Conservation (phyloP, 148 eudicot genomes). For the Chenopodium berlandieri region DNA sequence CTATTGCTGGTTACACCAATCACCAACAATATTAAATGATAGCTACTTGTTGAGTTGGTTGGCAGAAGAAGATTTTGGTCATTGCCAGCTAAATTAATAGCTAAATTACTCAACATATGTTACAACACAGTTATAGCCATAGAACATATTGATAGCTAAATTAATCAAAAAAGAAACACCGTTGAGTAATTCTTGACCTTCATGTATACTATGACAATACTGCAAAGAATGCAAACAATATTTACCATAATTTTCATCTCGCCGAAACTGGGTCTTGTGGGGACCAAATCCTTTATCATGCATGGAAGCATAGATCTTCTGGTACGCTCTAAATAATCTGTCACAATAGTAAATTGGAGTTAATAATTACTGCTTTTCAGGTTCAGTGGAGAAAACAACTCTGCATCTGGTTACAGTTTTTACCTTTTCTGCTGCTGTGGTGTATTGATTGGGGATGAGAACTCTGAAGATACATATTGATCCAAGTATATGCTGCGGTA, state of each 20-base stretch:
- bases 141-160: slow-evolving; percentile 29
- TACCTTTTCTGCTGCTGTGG: slow-evolving; percentile 85
- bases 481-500: slow-evolving; percentile 84
- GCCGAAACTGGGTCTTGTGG: slow-evolving; percentile 94
- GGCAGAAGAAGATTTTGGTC: neutral
- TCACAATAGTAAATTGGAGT: slow-evolving; percentile 10
- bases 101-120: neutral
- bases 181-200: slow-evolving; percentile 9
- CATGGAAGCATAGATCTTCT: slow-evolving; percentile 85
- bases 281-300: slow-evolving; percentile 78
- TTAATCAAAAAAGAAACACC: neutral
- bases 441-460: slow-evolving; percentile 76
- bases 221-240: neutral
- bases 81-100: neutral
- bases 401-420: slow-evolving; percentile 1
- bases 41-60: neutral
- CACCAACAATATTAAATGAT: neutral
- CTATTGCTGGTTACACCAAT: neutral
- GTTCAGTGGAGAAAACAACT: slow-evolving; percentile 3
- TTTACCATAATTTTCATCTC: slow-evolving; percentile 94
- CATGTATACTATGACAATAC: neutral
- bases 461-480: slow-evolving; percentile 91
- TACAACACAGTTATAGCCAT: neutral
- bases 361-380: neutral
- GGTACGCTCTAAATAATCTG: slow-evolving; percentile 93